These are phyloP conservation scores for Oryza glaberrima DNA, from an alignment of 176 grass and related monocot genomes.

Conservation along the genomic window DNA sequence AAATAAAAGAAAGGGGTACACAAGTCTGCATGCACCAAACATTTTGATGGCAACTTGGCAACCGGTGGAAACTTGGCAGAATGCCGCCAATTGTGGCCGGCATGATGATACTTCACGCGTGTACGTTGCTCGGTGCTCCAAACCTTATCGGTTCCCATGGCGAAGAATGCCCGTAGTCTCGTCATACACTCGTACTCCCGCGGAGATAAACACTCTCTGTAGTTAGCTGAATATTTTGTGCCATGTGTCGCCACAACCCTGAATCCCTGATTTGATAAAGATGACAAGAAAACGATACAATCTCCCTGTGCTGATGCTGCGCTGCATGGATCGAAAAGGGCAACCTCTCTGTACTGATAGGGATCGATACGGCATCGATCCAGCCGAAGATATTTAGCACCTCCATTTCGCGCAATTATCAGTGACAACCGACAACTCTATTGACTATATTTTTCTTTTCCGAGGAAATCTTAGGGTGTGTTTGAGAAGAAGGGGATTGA, in stretches of 20 bases:
- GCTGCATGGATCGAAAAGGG: constrained; percentile 7
- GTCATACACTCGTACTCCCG: not conserved
- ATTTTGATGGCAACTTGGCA: constrained; percentile 10
- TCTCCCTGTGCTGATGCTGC: not conserved
- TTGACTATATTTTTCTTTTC: not conserved
- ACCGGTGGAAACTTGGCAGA: not conserved
- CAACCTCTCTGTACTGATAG: not conserved
- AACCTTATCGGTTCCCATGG: constrained; percentile 2
- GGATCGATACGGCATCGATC: not conserved
- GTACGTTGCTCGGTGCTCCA: not conserved
- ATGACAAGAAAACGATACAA: not conserved
- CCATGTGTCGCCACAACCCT: not conserved
- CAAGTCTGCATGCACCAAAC: constrained; percentile 19
- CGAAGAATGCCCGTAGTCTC: not conserved
- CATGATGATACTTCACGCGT: not conserved
- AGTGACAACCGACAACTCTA: not conserved
- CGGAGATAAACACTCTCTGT: not conserved
- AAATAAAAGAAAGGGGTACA: not conserved
- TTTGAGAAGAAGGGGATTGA: too few relatives aligned
- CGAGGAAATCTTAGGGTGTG: not conserved
- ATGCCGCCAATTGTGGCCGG: not conserved
- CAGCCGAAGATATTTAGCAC: constrained; percentile 19
- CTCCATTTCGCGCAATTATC: constrained; percentile 3
- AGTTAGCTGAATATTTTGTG: not conserved
- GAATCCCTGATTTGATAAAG: not conserved